These are phyloP conservation scores for Fusarium burgessii DNA, from an alignment of 2,329 filamentous ascomycete species.

Conservation along the genomic window DNA sequence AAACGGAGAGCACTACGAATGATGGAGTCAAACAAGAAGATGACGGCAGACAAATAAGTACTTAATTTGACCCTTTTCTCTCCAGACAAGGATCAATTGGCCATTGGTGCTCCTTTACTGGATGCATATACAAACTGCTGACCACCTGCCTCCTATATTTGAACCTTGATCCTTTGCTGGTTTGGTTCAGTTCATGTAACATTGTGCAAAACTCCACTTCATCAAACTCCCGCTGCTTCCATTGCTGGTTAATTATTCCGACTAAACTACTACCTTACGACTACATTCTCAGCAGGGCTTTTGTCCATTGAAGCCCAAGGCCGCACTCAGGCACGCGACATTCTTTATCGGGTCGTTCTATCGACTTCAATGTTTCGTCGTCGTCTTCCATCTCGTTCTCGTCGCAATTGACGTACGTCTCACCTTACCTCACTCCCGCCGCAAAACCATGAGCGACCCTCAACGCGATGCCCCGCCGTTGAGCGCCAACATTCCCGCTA, in stretches of 20 bases:
- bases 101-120: neutral
- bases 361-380: constrained; percentile 34
- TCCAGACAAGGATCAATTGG: neutral
- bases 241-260: constrained; percentile 1
- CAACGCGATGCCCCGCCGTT: constrained; percentile 51
- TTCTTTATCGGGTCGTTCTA: constrained; percentile 6
- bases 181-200: constrained; percentile 7
- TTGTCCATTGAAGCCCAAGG: constrained; percentile 15
- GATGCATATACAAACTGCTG: neutral
- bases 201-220: constrained; percentile 30
- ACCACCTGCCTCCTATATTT: neutral
- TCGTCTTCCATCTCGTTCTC: constrained; percentile 23
- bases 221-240: constrained; percentile 24
- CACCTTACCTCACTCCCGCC: constrained; percentile 7
- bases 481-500: constrained; percentile 18
- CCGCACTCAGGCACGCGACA: constrained; percentile 24
- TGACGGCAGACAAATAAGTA: neutral
- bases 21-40: neutral
- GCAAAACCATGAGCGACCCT: constrained; percentile 49
- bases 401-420: constrained; percentile 40
- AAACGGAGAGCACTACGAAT: neutral
- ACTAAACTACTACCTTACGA: constrained; percentile 23
- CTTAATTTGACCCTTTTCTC: neutral
- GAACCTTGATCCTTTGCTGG: constrained; percentile 12
- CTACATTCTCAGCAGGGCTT: constrained; percentile 18